Base-by-base conservation (phyloP, 1,284 basidiomycete genomes). In the Puccinia horiana region DNA sequence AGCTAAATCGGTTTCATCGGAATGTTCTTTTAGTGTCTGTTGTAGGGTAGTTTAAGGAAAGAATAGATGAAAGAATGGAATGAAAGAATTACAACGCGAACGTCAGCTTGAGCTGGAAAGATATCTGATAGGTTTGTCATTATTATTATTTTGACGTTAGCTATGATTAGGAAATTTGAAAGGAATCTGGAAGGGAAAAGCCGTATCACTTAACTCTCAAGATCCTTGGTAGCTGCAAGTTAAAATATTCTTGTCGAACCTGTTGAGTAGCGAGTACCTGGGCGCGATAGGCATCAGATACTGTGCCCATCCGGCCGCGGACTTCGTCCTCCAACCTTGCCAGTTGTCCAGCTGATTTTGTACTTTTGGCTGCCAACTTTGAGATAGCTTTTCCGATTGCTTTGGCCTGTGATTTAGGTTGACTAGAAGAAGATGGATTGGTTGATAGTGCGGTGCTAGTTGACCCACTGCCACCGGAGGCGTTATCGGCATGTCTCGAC, bases 261-360 rank as follows among this genome's bases (percentile, higher is more conserved):
- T 91, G 89, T 87, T 98, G 96, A 14, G 93, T 94, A 84, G 95
- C 94, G 37, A 91, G 90, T n/a, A 98, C 92, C 16, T 95, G 92
- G 87, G 95, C 95, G 82, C 94, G 90, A 87, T 96, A 98, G 44
- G 92, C 91, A 86, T 98, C 96, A 47, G 93, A 95, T 4, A 93
- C 92, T 70, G 89, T 89, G 8, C 93, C 94, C 89, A 98, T 92
- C 84, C 95, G 90, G 40, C 90, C 88, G 77, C 97, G 90, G 69
- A 96, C 91, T 86, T 99, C 96, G 84, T 98, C 96, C 87, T 98
- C 97, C 88, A 98, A 95, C 83, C 93, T 90, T 88, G 93, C 92
- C 81, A 98, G 92, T 92, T 95, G 88, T 83, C 92, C 93, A 0
- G 95, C 93, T 12, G 77, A 79, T 72, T 54, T 69, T 85, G 94